Base-by-base conservation (phyloP, 2,329 filamentous ascomycete genomes). In the Ophiosphaerella narmari region DNA sequence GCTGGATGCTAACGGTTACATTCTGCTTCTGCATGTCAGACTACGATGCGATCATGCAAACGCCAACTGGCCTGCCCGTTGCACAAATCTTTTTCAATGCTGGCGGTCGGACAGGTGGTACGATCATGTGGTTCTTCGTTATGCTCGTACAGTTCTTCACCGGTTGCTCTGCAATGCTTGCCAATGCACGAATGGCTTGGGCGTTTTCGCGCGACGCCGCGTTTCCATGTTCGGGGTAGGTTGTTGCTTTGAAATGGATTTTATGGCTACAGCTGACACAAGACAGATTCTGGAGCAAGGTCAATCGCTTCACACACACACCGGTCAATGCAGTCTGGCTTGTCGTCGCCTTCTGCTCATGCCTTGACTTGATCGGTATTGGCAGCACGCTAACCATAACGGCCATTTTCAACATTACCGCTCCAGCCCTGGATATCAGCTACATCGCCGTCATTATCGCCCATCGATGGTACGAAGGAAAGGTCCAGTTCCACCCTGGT, bases 81-180 rank as follows among this genome's bases (percentile, higher is more conserved):
- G 84, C 83, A 33, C 76, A 78, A 53, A 77, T 78, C 48, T 78
- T 86, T 63, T 74, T 85, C 39, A 85, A 87, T 56, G 83, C 83
- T 3, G 82, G 80, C 8, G 83, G 83, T 2, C 76, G 70, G 53
- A 75, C 67, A 2, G 82, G 82, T n/a, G 83, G 81, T 26, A 82
- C 81, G 0, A 63, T 78, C 13, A 86, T 86, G 82, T 85, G 82
- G 80, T 80, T 79, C 47, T 83, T 83, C 51, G 80, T 84, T 14
- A 82, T 86, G 50, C 75, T 87, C 1, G 82, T 87, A 2, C 84
- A 86, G 52, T 83, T 85, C 66, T 86, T 87, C 71, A 86, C 84
- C 0, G 83, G 84, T 16, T 84, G 82, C 46, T 82, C 82, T 14
- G 84, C 84, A 4, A 84, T 86, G 82, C 68, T 86, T 39, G 83